Conservation (phyloP, 2,329 filamentous ascomycete species). For the Neofusicoccum kwambonambiense region DNA sequence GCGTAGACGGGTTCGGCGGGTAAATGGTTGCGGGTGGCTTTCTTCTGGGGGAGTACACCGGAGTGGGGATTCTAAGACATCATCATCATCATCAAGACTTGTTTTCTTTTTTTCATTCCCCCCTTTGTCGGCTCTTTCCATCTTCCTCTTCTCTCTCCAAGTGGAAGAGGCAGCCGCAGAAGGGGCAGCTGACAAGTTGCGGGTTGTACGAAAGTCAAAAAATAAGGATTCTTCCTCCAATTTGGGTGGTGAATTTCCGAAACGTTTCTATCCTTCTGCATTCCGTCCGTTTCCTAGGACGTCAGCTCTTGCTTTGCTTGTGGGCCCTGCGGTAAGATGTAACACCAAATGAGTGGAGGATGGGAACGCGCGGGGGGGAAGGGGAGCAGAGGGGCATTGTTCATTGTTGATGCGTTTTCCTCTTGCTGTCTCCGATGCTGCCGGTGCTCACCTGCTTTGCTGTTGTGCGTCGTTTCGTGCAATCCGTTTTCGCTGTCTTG, state of each 20-base stretch:
- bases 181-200: neutral
- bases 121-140: neutral
- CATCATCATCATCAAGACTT: neutral
- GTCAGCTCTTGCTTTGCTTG: neutral
- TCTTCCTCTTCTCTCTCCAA: neutral
- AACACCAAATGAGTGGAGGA: neutral
- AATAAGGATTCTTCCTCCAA: neutral
- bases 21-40: neutral
- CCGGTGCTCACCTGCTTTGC: neutral
- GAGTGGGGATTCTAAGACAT: neutral
- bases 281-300: neutral
- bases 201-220: neutral
- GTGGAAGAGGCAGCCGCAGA: neutral
- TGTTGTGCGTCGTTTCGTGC: neutral
- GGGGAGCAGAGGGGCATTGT: neutral
- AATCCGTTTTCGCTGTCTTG: neutral
- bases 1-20: neutral
- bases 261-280: neutral
- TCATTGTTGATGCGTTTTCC: neutral
- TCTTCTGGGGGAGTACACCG: neutral
- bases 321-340: neutral
- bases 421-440: neutral
- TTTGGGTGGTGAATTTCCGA: neutral
- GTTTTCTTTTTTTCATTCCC: neutral
- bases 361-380: neutral